These are phyloP conservation scores for Xerocomus potaroensis DNA, from an alignment of 768 basidiomycete species.

Conservation along the genomic window DNA sequence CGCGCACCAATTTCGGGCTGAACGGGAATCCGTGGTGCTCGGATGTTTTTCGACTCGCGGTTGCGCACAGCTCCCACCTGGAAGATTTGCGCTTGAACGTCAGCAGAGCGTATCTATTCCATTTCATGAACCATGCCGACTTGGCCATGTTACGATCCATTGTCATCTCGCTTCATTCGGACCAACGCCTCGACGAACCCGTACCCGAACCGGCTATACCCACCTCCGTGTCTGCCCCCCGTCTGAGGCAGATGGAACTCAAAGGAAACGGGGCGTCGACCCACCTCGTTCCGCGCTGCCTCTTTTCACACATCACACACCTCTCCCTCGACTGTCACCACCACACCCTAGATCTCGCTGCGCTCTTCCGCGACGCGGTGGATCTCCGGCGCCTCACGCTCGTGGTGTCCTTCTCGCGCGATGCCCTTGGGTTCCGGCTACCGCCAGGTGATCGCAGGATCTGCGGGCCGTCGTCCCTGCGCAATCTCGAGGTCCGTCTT, in stretches of 20 bases:
- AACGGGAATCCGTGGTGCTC: slow-evolving; percentile 5
- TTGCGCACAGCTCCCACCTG: slow-evolving; percentile 20
- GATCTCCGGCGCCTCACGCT: slow-evolving; percentile 16
- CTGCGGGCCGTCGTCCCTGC: slow-evolving; percentile 8
- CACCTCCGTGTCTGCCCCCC: slow-evolving; percentile 11
- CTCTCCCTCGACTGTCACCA: slow-evolving; percentile 20
- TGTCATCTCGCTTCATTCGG: slow-evolving; percentile 12
- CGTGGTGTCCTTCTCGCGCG: neutral
- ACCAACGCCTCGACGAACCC: slow-evolving; percentile 5
- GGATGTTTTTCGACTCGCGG: slow-evolving; percentile 18
- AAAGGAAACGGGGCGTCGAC: slow-evolving; percentile 9
- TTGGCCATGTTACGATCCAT: slow-evolving; percentile 15
- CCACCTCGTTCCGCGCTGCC: slow-evolving; percentile 14
- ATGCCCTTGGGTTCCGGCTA: neutral
- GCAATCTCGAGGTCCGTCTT: slow-evolving; percentile 16
- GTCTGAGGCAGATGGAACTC: slow-evolving; percentile 14
- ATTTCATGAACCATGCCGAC: slow-evolving; percentile 12
- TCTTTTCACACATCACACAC: slow-evolving; percentile 19
- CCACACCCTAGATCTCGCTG: slow-evolving; percentile 15
- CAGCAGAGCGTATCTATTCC: slow-evolving; percentile 16
- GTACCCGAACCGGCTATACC: neutral
- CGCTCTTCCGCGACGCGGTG: slow-evolving; percentile 16
- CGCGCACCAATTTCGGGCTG: slow-evolving; percentile 16
- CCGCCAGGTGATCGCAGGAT: neutral
- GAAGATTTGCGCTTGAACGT: slow-evolving; percentile 17